Evolutionary conservation across 2,329 filamentous ascomycete species (phyloP), one percentile per base, ranked within the genome.

Genomic region (Tolypocladium cylindrosporum): DNA sequence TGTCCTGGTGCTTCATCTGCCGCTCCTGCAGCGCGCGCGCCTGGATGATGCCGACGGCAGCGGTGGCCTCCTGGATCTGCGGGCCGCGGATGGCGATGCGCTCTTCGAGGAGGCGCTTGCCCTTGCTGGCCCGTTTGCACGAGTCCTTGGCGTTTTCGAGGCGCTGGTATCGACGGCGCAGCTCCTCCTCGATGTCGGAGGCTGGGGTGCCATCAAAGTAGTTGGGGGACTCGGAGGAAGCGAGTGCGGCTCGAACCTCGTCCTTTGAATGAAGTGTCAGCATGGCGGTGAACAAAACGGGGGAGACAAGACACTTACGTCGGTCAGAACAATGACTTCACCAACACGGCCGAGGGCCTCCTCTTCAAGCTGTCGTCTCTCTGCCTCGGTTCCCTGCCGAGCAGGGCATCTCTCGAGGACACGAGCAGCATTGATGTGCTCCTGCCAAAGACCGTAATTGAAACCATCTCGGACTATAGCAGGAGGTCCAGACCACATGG

Each of bases 161-260:
- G 24, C 61, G 56, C 16, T 63, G 58, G 57, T 66, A 58, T 13
- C 67, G 63, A 13, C 61, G 56, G 16, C 53, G 56, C 36, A 70
- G 58, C 27, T 61, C 60, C 10, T 43, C 34, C 48, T 61, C 48
- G n/a, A 62, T 63, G 14, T 61, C 40, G 10, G 55, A 3, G 4
- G 62, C 45, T 1, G 63, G 57, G 21, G 69, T 57, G 24, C 66
- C 63, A n/a, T 60, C 59, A 3, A 70, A 58, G 50, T 27, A 31
- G 0, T 43, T 36, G 9, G 64, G 67, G 3, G 63, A 61, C 5
- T 60, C 58, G 2, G 61, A 58, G 2, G 61, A 57, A 3, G 62
- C 34, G 5, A 71, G 62, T 1, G 66, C 67, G 10, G 56, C 58
- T 5, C 57, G 34, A 11, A 69, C 55, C 24, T 68, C 64, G 13